These are phyloP conservation scores for Fraxinus angustifolia DNA, from an alignment of 305 asterid species.

Conservation along the genomic window DNA sequence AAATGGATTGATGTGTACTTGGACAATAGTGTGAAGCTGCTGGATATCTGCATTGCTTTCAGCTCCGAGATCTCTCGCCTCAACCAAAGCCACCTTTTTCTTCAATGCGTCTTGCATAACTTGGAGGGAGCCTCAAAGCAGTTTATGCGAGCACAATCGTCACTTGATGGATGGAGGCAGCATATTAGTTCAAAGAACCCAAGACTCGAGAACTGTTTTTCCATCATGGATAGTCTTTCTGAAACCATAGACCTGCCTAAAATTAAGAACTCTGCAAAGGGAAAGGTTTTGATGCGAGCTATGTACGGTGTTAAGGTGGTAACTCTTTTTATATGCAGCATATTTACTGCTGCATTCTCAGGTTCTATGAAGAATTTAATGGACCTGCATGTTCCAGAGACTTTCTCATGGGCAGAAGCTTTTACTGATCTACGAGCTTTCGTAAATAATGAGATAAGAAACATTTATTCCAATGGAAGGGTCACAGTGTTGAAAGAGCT, in stretches of 20 bases:
- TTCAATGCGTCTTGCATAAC: conserved; percentile 56
- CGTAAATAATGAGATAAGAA: conserved; percentile 60
- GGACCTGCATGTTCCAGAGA: conserved; percentile 46
- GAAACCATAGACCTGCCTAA: conserved; percentile 68
- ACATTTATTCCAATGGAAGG: conserved; percentile 38
- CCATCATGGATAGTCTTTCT: conserved; percentile 53
- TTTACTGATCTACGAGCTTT: conserved; percentile 48
- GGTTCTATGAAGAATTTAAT: conserved; percentile 57
- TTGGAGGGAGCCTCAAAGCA: conserved; percentile 44
- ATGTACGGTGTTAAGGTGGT: conserved; percentile 74
- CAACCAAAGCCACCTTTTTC: conserved; percentile 72
- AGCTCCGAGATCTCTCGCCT: conserved; percentile 77
- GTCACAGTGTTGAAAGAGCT: conserved; percentile 63
- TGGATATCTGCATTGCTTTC: conserved; percentile 80
- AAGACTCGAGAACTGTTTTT: conserved; percentile 62
- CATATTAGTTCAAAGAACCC: conserved; percentile 63
- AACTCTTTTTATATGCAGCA: conserved; percentile 59
- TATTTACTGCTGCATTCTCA: conserved; percentile 65
- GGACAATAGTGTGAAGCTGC: conserved; percentile 71
- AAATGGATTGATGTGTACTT: conserved; percentile 87
- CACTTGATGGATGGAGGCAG: conserved; percentile 76
- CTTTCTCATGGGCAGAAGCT: conserved; percentile 58
- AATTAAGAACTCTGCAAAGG: conserved; percentile 77
- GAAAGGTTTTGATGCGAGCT: conserved; percentile 77
- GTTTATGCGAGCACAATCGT: conserved; percentile 53